Conservation (phyloP, 2,329 filamentous ascomycete species). For the Fusarium algeriense region DNA sequence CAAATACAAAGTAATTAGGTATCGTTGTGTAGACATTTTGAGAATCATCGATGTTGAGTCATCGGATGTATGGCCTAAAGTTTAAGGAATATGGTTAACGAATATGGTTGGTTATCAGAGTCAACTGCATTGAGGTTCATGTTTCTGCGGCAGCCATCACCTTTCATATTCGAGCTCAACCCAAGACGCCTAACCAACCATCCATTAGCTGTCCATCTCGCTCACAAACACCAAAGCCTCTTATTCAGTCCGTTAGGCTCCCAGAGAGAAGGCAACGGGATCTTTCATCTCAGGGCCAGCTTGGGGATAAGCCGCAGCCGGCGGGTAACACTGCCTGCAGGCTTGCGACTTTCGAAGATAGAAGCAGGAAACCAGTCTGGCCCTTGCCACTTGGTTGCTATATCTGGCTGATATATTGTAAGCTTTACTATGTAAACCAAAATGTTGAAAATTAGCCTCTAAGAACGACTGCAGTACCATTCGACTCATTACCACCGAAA, state of each 20-base stretch:
- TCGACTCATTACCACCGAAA: background rate
- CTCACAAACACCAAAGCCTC: too few relatives aligned
- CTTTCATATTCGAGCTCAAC: too few relatives aligned
- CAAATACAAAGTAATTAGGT: too few relatives aligned
- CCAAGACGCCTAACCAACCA: too few relatives aligned
- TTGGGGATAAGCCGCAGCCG: accelerated
- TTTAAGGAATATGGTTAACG: too few relatives aligned
- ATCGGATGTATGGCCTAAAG: background rate
- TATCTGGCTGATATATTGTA: background rate
- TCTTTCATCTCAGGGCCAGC: accelerated
- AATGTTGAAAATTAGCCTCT: background rate
- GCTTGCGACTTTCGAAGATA: accelerated
- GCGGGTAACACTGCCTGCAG: background rate
- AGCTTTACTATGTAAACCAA: background rate
- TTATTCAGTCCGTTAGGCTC: background rate
- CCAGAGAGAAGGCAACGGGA: background rate
- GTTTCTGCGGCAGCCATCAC: too few relatives aligned
- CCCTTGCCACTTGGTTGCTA: background rate
- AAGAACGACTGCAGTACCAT: accelerated
- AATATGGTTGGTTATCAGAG: too few relatives aligned
- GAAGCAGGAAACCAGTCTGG: background rate
- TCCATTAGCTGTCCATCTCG: too few relatives aligned
- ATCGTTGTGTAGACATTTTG: accelerated
- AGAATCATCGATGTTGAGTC: accelerated
- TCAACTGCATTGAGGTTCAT: too few relatives aligned